Evolutionary conservation across 202 grass and related monocot species (phyloP).

Genomic region (Panicum hallii): DNA sequence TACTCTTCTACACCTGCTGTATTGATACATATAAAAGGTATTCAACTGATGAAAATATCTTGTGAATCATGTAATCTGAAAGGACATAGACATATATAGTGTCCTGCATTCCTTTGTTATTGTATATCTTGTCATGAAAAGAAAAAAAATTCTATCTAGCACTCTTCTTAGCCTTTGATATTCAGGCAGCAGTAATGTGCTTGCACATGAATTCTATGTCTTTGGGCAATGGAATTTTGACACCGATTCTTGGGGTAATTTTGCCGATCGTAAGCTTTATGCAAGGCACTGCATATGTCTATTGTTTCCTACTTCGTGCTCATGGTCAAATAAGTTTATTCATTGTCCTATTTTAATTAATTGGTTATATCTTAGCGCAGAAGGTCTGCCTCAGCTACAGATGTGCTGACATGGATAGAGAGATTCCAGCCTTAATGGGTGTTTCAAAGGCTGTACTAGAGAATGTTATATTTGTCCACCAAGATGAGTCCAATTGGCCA

Average conservation of each 20-base stretch:
- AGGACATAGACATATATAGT: neutral
- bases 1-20: neutral
- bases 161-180: neutral
- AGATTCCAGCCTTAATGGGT: slow-evolving; percentile 97
- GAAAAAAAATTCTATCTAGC: neutral
- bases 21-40: neutral
- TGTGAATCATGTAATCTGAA: neutral
- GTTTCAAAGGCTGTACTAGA: slow-evolving; percentile 98
- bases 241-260: slow-evolving; percentile 6
- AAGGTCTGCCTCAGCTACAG: slow-evolving; percentile 98
- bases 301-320: neutral
- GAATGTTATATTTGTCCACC: slow-evolving; percentile 99
- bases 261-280: slow-evolving; percentile 25
- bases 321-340: slow-evolving; percentile 30
- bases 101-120: slow-evolving; percentile 18
- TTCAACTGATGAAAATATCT: slow-evolving; percentile 1
- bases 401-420: slow-evolving; percentile 99
- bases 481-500: slow-evolving; percentile 98
- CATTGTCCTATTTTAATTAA: slow-evolving; percentile 1
- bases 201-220: slow-evolving; percentile 29
- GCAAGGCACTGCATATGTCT: slow-evolving; percentile 14
- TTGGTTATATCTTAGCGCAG: slow-evolving; percentile 56
- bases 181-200: neutral
- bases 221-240: slow-evolving; percentile 1
- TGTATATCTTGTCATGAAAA: slow-evolving; percentile 9